A percentile compares a stretch with the other conserved stretches of the same genome.
Evolutionary conservation across 2,329 filamentous ascomycete species (phyloP).

Genomic region (Clarireedia paspali): DNA sequence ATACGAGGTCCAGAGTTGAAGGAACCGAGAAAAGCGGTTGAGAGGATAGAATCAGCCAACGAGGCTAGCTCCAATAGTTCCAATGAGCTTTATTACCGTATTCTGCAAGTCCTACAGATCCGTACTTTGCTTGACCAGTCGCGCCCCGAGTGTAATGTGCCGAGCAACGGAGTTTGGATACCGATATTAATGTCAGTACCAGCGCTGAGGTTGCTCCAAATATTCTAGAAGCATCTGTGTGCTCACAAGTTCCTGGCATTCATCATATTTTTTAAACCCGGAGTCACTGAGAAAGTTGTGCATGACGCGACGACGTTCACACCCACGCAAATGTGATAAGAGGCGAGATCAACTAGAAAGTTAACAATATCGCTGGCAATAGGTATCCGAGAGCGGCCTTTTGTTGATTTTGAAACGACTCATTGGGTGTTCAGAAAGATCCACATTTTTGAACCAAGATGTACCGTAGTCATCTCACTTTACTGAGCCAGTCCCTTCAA

Average conservation of each 20-base stretch:
- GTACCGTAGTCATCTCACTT: conserved; percentile 19
- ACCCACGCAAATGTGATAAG: too few relatives aligned
- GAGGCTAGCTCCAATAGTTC: background rate
- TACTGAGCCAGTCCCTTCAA: background rate
- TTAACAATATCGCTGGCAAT: conserved; percentile 31
- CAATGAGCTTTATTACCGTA: background rate
- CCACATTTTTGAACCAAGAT: conserved; percentile 28
- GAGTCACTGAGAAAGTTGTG: background rate
- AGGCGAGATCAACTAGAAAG: conserved; percentile 19
- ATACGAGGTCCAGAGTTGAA: background rate
- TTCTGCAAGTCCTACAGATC: background rate
- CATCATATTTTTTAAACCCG: background rate
- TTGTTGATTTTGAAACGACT: conserved; percentile 31
- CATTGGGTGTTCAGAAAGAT: conserved; percentile 30
- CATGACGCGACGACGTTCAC: background rate
- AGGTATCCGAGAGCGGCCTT: conserved; percentile 28
- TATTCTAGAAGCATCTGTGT: background rate
- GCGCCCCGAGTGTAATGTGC: background rate
- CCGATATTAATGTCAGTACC: background rate
- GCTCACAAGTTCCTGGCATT: background rate
- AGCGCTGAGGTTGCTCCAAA: background rate
- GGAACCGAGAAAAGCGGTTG: background rate
- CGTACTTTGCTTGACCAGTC: too few relatives aligned
- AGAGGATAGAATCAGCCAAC: background rate
- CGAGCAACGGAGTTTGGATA: background rate